phyloP scores from a whole-genome alignment of 176 grass and related monocot genomes.

The Alloteropsis semialata region DNA sequence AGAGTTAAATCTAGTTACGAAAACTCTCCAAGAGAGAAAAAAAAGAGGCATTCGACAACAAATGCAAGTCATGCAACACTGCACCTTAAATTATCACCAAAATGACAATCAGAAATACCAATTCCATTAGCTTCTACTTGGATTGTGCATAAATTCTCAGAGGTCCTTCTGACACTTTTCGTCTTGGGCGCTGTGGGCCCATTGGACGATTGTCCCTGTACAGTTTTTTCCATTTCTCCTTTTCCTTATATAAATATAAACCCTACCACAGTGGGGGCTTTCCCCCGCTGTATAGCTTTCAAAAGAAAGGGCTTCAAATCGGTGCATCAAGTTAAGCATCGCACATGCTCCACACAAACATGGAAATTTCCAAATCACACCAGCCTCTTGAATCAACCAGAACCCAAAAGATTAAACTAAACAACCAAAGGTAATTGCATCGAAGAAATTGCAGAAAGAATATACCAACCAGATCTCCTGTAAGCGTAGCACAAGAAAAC shows the following conservation, averaged over 20 bases:
- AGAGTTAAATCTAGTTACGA: not conserved
- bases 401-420: not conserved
- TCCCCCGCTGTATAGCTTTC: no score
- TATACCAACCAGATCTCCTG: conserved; percentile 24
- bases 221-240: no score
- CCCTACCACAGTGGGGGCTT: no score
- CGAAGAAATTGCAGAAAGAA: conserved; percentile 8
- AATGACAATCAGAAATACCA: no score
- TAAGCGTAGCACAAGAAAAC: not conserved
- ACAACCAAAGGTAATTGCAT: conserved; percentile 2
- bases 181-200: no score
- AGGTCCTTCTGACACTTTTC: no score
- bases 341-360: not conserved
- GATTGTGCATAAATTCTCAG: conserved; percentile 18
- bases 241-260: no score
- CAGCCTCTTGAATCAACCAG: conserved; percentile 9
- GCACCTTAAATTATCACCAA: no score
- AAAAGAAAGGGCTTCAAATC: not conserved
- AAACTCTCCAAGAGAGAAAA: not conserved
- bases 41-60: no score
- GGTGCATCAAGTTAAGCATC: not conserved
- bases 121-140: no score
- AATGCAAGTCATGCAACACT: no score
- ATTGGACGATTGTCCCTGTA: no score
- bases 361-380: conserved; percentile 1